These are phyloP conservation scores for Synchytrium microbalum DNA, from an alignment of 371 early-diverging fungal species.

Conservation along the genomic window DNA sequence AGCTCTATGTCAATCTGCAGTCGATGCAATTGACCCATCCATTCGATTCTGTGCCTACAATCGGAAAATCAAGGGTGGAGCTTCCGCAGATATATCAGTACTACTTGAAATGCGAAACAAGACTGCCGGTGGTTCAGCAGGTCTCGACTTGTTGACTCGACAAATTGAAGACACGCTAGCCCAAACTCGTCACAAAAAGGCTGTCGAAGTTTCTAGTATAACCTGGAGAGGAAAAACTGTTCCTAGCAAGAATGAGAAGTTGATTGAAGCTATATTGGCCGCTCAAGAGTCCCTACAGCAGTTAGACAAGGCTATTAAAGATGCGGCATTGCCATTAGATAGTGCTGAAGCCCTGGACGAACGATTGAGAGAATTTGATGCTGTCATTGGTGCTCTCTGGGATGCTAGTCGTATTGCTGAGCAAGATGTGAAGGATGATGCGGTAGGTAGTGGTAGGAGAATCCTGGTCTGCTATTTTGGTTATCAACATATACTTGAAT, in stretches of 20 bases:
- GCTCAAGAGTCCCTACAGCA: constrained; percentile 31
- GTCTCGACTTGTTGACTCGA: constrained; percentile 12
- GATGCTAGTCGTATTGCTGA: constrained; percentile 55
- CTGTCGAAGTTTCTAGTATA: constrained; percentile 6
- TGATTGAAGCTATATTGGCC: constrained; percentile 12
- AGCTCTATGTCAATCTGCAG: constrained; percentile 56
- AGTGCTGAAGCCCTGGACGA: constrained; percentile 30
- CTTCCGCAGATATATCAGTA: constrained; percentile 37
- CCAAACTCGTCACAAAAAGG: constrained; percentile 6
- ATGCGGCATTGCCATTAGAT: constrained; percentile 33
- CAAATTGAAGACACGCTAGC: constrained; percentile 16
- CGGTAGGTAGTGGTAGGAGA: constrained; percentile 32
- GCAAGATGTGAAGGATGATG: constrained; percentile 55
- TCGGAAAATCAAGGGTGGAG: constrained; percentile 39
- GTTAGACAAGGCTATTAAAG: constrained; percentile 30
- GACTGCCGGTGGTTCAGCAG: constrained; percentile 7
- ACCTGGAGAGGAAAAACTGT: constrained; percentile 9
- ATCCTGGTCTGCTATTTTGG: constrained; percentile 7
- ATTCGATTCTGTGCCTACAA: constrained; percentile 74
- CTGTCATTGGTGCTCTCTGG: constrained; percentile 44
- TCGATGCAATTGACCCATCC: constrained; percentile 72
- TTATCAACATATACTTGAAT: too few relatives aligned
- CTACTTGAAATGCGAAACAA: constrained; percentile 35
- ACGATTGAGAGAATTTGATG: constrained; percentile 39
- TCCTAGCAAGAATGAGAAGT: constrained; percentile 10